A percentile compares a stretch with the other conserved stretches of the same genome.
Conservation (phyloP, 352 stramenopile species). For the Globisporangium mamillatum region DNA sequence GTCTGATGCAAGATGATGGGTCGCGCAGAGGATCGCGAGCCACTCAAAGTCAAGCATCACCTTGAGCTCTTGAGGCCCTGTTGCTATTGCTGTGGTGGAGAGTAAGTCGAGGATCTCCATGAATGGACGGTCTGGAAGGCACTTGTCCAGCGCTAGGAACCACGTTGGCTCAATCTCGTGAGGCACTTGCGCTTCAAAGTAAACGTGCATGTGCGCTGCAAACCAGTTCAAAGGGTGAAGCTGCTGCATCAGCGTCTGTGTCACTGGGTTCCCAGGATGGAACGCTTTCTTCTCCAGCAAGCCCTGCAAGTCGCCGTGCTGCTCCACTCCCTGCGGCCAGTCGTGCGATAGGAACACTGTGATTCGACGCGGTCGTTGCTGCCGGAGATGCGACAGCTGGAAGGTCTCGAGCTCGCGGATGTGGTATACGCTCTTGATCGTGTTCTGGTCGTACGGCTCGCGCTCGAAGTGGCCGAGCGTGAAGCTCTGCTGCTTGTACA, state of each 20-base stretch:
- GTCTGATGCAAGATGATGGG: constrained; percentile 49
- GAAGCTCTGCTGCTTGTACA: constrained; percentile 88
- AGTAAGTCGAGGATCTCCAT: constrained; percentile 78
- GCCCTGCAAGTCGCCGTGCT: constrained; percentile 72
- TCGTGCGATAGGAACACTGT: constrained; percentile 94
- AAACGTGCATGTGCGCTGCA: constrained; percentile 92
- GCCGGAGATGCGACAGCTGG: constrained; percentile 47
- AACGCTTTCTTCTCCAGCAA: constrained; percentile 78
- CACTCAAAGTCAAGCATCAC: constrained; percentile 86
- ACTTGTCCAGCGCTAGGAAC: constrained; percentile 96
- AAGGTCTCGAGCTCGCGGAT: constrained; percentile 82
- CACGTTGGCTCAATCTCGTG: constrained; percentile 56
- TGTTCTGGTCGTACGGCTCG: constrained; percentile 20
- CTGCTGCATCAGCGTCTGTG: constrained; percentile 67
- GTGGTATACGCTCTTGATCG: constrained; percentile 89
- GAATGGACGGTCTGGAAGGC: constrained; percentile 77
- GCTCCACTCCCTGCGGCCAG: constrained; percentile 89
- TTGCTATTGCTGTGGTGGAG: not conserved
- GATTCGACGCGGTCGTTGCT: constrained; percentile 23
- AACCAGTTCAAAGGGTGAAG: constrained; percentile 92
- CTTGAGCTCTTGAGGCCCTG: constrained; percentile 10
- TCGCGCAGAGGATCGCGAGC: constrained; percentile 77
- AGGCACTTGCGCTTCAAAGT: constrained; percentile 84
- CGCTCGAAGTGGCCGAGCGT: constrained; percentile 66
- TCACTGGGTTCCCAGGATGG: constrained; percentile 61